Evolutionary conservation across 176 grass and related monocot genomes (phyloP), one percentile per base, ranked within the genome.

Genomic region (Secale cereale): DNA sequence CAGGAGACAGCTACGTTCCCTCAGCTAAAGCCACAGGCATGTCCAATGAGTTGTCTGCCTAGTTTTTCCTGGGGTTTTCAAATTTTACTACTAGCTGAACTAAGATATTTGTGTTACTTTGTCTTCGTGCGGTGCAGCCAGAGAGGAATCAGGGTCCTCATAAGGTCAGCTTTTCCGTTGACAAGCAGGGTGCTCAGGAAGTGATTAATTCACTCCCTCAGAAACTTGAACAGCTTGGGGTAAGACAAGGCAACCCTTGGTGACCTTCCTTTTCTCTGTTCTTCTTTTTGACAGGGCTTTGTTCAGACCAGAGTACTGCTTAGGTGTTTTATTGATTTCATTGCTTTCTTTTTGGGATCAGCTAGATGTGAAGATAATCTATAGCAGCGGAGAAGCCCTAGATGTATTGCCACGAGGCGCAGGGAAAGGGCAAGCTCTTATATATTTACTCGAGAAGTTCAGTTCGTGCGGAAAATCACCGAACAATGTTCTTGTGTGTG

Each of bases 351-450:
- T 50, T 65, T 74, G 4, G 86, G 78, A 77, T 50, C 83, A 98
- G 95, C 71, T 95, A 81, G 83, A 98, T 92, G 96, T 95, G 73
- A 95, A 95, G 86, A 98, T 98, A 87, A 88, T 95, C 67, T 95
- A 95, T 78, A 98, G 91, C 41, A 90, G 86, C 27, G 93, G 96
- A 2, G 69, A 87, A 64, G 96, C 91, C 74, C 86, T 98, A 20
- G 96, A 98, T 76, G 81, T 95, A 62, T 80, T 98, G 79, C 89
- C 96, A 12, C 89, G 30, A 85, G 91, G 83, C 65, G 96, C 96
- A 14, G 93, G 96, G 54, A 98, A 98, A 87, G 96, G 96, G 31
- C 89, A 95, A 66, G 96, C 96, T 65, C 93, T 98, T 83, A 43
- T 87, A 33, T 98, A 98, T 82, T 83, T 95, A 85, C 85, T 98